Evolutionary conservation across 805 yeast species (phyloP).

Genomic region (Wickerhamiella azyma): DNA sequence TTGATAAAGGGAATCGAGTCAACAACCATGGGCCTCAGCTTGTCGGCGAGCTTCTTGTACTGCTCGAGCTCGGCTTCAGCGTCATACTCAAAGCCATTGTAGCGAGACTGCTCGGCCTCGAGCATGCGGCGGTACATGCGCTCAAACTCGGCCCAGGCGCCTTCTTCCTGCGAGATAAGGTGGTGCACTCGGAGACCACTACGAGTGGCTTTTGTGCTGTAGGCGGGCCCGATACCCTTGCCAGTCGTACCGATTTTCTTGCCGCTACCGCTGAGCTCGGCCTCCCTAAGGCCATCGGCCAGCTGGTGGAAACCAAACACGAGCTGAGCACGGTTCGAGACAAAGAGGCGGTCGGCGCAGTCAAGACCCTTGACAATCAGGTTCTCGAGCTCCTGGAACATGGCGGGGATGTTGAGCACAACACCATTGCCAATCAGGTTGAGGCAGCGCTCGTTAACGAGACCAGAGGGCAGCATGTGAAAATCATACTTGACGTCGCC

Average conservation of each 20-base stretch:
- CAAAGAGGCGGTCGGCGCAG: slow-evolving; percentile 61
- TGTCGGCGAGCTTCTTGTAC: slow-evolving; percentile 61
- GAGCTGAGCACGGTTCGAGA: slow-evolving; percentile 88
- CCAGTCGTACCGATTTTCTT: slow-evolving; percentile 95
- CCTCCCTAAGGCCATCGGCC: slow-evolving; percentile 89
- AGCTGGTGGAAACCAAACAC: slow-evolving; percentile 98
- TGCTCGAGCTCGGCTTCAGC: slow-evolving; percentile 62
- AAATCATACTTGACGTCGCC: slow-evolving; percentile 81
- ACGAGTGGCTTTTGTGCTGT: slow-evolving; percentile 91
- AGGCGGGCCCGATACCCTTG: slow-evolving; percentile 97
- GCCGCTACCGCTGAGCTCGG: slow-evolving; percentile 67
- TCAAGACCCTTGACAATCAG: slow-evolving; percentile 69
- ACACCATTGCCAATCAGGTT: slow-evolving; percentile 94
- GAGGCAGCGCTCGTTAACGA: slow-evolving; percentile 80
- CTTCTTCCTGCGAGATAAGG: slow-evolving; percentile 76
- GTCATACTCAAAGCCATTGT: slow-evolving; percentile 86
- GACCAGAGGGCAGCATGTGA: slow-evolving; percentile 98
- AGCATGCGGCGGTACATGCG: slow-evolving; percentile 61
- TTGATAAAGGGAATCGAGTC: slow-evolving; percentile 73
- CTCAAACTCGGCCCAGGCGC: slow-evolving; percentile 87
- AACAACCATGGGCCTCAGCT: slow-evolving; percentile 78
- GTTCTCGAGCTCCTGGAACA: slow-evolving; percentile 72
- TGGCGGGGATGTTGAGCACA: slow-evolving; percentile 86
- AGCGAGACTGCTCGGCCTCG: slow-evolving; percentile 72
- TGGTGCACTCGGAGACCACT: slow-evolving; percentile 96